Percentiles rank a stretch among this genome's conserved stretches.
Evolutionary conservation across 805 yeast species (phyloP).

Genomic region (Yamadazyma ubonensis): DNA sequence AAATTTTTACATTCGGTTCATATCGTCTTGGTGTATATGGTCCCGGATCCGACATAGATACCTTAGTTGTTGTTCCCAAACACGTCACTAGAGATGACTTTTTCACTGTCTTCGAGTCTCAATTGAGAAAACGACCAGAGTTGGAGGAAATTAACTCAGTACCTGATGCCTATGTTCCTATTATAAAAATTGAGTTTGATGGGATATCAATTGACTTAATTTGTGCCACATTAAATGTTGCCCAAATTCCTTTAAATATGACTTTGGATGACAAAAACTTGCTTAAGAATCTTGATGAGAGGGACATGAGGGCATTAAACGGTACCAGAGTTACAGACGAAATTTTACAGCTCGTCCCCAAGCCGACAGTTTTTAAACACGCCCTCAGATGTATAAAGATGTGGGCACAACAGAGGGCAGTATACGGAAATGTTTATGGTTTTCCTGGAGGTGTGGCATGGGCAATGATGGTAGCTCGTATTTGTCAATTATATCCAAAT

Average conservation of each 20-base stretch:
- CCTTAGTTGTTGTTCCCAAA: conserved; percentile 94
- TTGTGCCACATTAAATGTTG: conserved; percentile 77
- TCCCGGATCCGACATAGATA: conserved; percentile 97
- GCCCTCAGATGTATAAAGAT: conserved; percentile 89
- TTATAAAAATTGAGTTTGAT: conserved; percentile 80
- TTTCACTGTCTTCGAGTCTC: conserved; percentile 71
- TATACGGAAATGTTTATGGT: conserved; percentile 92
- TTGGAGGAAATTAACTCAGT: conserved; percentile 89
- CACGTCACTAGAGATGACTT: conserved; percentile 91
- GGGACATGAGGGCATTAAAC: conserved; percentile 83
- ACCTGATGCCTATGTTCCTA: conserved; percentile 97
- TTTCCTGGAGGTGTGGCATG: conserved; percentile 99
- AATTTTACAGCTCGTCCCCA: conserved; percentile 84
- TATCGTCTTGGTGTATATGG: conserved; percentile 95
- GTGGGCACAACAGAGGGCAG: conserved; percentile 95
- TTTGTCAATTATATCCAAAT: conserved; percentile 94
- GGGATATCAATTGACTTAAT: conserved; percentile 94
- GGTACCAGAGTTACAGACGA: conserved; percentile 98
- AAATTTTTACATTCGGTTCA: conserved; percentile 94
- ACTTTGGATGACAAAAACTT: conserved; percentile 82
- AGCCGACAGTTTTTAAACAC: conserved; percentile 87
- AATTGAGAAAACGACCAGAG: conserved; percentile 73
- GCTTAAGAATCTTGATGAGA: conserved; percentile 84
- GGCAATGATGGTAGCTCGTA: conserved; percentile 99
- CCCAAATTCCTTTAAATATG: conserved; percentile 75